Evolutionary conservation across 2,329 filamentous ascomycete genomes (phyloP), one percentile per base, ranked within the genome.

Genomic region (Elsinoe ampelina): DNA sequence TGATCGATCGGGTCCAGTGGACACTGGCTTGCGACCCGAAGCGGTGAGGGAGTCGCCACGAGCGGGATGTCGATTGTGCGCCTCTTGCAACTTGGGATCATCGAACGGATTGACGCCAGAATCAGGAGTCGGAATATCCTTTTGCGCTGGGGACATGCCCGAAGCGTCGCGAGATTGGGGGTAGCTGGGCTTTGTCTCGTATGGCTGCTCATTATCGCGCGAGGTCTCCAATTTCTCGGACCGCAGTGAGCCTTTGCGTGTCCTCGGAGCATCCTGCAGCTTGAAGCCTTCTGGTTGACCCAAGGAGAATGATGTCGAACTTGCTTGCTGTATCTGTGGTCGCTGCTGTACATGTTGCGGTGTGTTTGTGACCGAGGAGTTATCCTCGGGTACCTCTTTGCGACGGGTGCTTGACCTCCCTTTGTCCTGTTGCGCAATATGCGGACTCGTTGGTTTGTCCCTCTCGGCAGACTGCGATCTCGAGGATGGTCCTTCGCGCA

Each of bases 341-440:
- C 65, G 62, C 15, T 64, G 61, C 15, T 47, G 39, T 26, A 83
- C 82, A 11, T 87, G 84, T 35, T 69, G 67, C 50, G 65, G 65
- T 26, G 64, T 59, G 39, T 60, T 59, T 19, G 59, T 57, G 20
- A 60, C 56, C 11, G 57, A 45, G 10, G 66, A 66, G 45, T 60
- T 64, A 30, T 42, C 47, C 13, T 54, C 66, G 5, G 66, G 66
- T 1, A 60, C 60, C 12, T 67, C 61, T 22, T 64, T 61, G 58
- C 65, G 68, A 35, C 83, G 81, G 0, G 83, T 84, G 3, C 78
- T 72, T 59, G 82, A 78, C 43, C 87, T 81, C 1, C 82, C 82
- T 70, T 91, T 93, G 65, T 95, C 89, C 68, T 95, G 89, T 68
- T 90, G 95, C 19, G 89, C 87, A 64, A 95, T 95, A 66, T 95